phyloP scores from a whole-genome alignment of 1,139 yeast genomes.

The Chernovozyma aurita region DNA sequence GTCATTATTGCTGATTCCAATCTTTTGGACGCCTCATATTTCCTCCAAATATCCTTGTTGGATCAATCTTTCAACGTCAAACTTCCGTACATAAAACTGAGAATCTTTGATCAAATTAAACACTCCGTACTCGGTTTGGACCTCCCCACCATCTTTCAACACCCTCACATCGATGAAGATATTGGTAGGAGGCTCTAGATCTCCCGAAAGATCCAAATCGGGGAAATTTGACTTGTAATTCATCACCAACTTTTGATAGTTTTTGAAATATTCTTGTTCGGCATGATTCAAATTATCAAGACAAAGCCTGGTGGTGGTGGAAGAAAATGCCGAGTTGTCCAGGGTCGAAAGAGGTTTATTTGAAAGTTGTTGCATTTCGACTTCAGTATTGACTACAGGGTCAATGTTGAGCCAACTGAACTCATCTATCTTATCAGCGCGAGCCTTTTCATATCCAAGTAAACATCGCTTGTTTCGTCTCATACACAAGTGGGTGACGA shows the following conservation, averaged over 20 bases:
- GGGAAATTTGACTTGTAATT: constrained; percentile 76
- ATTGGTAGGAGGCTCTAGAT: constrained; percentile 83
- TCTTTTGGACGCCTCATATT: constrained; percentile 29
- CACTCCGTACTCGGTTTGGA: constrained; percentile 95
- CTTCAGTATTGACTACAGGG: constrained; percentile 26
- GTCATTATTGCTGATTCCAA: too few relatives aligned
- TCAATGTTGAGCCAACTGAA: constrained; percentile 64
- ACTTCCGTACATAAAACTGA: constrained; percentile 88
- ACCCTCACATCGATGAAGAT: constrained; percentile 93
- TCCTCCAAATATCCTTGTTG: constrained; percentile 92
- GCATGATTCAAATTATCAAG: constrained; percentile 62
- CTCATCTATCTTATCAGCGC: constrained; percentile 66
- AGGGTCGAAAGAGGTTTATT: constrained; percentile 1
- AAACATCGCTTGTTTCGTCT: constrained; percentile 85
- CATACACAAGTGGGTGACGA: constrained; percentile 79
- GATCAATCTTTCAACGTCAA: constrained; percentile 88
- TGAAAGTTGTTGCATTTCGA: constrained; percentile 8
- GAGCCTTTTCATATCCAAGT: constrained; percentile 70
- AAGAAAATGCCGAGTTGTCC: constrained; percentile 11
- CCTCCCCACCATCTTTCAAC: constrained; percentile 91
- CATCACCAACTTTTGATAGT: constrained; percentile 67
- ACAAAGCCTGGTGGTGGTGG: constrained; percentile 28
- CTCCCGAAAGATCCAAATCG: constrained; percentile 86
- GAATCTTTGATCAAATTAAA: constrained; percentile 93
- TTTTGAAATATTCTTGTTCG: constrained; percentile 75